A percentile compares a stretch with the other conserved stretches of the same genome.
phyloP scores from a whole-genome alignment of 768 basidiomycete species.

The Mycena maculata region DNA sequence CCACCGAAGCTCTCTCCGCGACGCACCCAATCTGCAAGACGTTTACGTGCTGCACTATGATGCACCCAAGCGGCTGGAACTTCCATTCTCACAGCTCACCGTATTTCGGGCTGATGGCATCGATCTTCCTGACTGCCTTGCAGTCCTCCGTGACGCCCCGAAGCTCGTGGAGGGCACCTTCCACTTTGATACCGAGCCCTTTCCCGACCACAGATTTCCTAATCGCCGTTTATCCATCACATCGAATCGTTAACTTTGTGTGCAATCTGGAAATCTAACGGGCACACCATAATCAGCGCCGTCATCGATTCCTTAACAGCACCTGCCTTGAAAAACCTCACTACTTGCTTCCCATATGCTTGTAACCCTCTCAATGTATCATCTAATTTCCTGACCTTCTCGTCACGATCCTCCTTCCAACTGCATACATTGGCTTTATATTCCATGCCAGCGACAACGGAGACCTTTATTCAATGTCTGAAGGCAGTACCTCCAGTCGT shows the following conservation, averaged over 20 bases:
- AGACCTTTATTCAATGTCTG: not conserved
- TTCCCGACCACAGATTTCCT: not conserved
- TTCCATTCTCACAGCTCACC: conserved; percentile 10
- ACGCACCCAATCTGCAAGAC: conserved; percentile 10
- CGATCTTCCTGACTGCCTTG: not conserved
- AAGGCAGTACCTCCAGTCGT: not conserved
- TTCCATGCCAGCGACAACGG: not conserved
- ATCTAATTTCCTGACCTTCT: not conserved
- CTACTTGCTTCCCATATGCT: not conserved
- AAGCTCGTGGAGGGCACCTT: conserved; percentile 1
- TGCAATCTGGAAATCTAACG: not conserved
- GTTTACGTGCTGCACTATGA: not conserved
- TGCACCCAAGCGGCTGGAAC: not conserved
- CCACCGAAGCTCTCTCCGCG: not conserved
- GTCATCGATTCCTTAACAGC: not conserved
- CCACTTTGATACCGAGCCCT: not conserved
- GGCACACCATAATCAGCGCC: not conserved
- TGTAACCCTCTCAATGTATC: not conserved
- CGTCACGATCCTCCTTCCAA: conserved; percentile 2
- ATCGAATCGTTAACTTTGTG: conserved; percentile 5
- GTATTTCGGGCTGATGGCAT: not conserved
- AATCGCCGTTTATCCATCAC: not conserved
- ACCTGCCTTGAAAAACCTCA: conserved; percentile 13
- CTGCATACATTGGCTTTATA: conserved; percentile 1
- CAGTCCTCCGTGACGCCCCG: not conserved